These are phyloP conservation scores for Sergeia podlipaevii DNA, from an alignment of 208 protist species.

Conservation along the genomic window DNA sequence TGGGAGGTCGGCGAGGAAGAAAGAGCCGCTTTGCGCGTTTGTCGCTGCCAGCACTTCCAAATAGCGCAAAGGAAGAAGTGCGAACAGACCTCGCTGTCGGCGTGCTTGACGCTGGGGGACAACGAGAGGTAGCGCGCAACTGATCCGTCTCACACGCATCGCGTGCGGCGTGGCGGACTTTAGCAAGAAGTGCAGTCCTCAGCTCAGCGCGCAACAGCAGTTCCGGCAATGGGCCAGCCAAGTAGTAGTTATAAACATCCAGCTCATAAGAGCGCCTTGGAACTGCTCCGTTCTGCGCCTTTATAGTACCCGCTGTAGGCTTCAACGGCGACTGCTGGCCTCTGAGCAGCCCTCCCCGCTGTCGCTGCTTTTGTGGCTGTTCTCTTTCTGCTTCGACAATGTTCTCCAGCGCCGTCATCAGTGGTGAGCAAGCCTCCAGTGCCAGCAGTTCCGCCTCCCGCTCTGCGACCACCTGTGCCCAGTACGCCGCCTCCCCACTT, in stretches of 20 bases:
- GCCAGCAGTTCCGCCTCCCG: conserved; percentile 32
- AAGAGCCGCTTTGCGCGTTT: not conserved
- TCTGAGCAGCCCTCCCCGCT: not conserved
- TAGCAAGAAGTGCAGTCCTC: conserved; percentile 15
- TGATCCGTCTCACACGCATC: not conserved
- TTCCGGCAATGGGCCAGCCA: conserved; percentile 52
- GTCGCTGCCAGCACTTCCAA: not conserved
- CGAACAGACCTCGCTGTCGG: no score
- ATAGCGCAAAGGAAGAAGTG: no score
- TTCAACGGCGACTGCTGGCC: not conserved
- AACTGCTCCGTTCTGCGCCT: no score
- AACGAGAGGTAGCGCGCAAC: not conserved
- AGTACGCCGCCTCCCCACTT: conserved; percentile 49
- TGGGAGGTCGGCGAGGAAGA: no score
- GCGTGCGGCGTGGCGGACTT: not conserved
- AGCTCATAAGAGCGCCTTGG: conserved; percentile 18
- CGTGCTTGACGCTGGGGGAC: not conserved
- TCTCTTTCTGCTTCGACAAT: conserved; percentile 5
- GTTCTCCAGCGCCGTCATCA: conserved; percentile 1
- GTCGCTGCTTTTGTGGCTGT: no score
- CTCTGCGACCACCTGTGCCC: conserved; percentile 22
- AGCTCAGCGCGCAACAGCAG: conserved; percentile 44
- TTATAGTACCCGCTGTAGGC: no score
- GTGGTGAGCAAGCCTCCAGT: not conserved
- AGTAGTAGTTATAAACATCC: conserved; percentile 43